phyloP scores from a whole-genome alignment of 2,329 filamentous ascomycete genomes.

The Aspergillus oerlinghausenensis region DNA sequence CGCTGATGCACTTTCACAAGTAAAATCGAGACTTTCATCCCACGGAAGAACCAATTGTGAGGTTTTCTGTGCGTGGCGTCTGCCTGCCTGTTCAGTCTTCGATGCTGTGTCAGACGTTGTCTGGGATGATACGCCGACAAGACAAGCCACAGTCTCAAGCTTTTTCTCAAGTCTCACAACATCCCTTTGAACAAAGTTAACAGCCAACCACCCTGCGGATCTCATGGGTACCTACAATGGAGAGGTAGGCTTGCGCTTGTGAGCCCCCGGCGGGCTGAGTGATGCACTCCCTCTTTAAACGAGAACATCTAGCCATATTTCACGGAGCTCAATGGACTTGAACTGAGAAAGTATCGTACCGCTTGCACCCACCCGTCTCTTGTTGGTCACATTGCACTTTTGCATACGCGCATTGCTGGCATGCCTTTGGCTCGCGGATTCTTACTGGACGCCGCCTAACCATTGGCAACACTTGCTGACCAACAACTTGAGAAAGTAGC shows the following conservation, averaged over 20 bases:
- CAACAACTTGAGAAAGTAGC: neutral
- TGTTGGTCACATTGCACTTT: neutral
- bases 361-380: neutral
- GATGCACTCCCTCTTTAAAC: conserved; percentile 23
- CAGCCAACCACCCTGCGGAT: neutral
- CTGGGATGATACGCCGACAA: conserved; percentile 5
- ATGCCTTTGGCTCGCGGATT: conserved; percentile 3
- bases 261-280: conserved; percentile 21
- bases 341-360: neutral
- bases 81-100: neutral
- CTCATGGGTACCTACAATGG: neutral
- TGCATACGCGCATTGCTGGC: neutral
- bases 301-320: conserved; percentile 19
- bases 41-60: conserved; percentile 7
- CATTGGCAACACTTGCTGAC: neutral
- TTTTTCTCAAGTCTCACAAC: conserved; percentile 23
- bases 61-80: conserved; percentile 1
- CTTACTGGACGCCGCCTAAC: neutral
- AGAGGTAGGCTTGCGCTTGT: conserved; percentile 13
- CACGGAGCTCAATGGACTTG: neutral
- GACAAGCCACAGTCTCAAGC: conserved; percentile 22
- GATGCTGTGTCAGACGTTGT: neutral
- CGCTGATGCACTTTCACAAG: conserved; percentile 9
- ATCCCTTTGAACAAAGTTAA: conserved; percentile 11
- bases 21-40: conserved; percentile 1